Evolutionary conservation across 805 yeast species (phyloP).

Genomic region (Yarrowia sp.): DNA sequence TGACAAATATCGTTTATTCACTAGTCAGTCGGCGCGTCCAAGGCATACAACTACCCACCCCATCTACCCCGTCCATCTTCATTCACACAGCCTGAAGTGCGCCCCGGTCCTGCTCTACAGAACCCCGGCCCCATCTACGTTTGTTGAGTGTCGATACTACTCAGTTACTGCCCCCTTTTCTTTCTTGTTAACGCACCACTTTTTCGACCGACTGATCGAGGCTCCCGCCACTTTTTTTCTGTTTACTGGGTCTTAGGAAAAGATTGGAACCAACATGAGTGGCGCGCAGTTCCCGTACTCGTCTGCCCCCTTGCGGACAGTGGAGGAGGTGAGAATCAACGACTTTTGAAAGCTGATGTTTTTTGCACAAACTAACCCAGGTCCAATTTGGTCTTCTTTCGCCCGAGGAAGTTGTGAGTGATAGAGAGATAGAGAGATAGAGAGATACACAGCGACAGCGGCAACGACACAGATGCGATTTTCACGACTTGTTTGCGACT

Average conservation of each 20-base stretch:
- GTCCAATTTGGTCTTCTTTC: slow-evolving; percentile 97
- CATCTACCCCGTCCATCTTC: slow-evolving; percentile 19
- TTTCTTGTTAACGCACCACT: too few species aligned
- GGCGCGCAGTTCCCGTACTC: slow-evolving; percentile 81
- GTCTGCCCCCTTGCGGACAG: slow-evolving; percentile 97
- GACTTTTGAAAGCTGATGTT: slow-evolving; percentile 5
- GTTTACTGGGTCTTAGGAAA: slow-evolving; percentile 24
- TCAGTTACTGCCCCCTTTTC: background rate
- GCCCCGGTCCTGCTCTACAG: background rate
- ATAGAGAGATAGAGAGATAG: too few species aligned
- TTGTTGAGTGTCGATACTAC: slow-evolving; percentile 19
- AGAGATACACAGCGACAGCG: background rate
- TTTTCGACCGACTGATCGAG: slow-evolving; percentile 29
- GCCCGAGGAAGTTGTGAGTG: slow-evolving; percentile 83
- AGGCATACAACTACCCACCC: slow-evolving; percentile 21
- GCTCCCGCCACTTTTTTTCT: slow-evolving; percentile 19
- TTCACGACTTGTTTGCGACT: background rate
- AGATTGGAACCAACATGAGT: slow-evolving; percentile 47
- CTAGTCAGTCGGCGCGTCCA: slow-evolving; percentile 20
- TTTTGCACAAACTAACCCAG: slow-evolving; percentile 48
- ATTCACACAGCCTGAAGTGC: background rate
- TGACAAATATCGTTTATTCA: slow-evolving; percentile 37
- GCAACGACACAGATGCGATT: background rate
- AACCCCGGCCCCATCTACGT: slow-evolving; percentile 7
- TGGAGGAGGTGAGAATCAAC: slow-evolving; percentile 72